Base-by-base conservation (phyloP, 2,329 filamentous ascomycete genomes). In the Aaosphaeria arxii region DNA sequence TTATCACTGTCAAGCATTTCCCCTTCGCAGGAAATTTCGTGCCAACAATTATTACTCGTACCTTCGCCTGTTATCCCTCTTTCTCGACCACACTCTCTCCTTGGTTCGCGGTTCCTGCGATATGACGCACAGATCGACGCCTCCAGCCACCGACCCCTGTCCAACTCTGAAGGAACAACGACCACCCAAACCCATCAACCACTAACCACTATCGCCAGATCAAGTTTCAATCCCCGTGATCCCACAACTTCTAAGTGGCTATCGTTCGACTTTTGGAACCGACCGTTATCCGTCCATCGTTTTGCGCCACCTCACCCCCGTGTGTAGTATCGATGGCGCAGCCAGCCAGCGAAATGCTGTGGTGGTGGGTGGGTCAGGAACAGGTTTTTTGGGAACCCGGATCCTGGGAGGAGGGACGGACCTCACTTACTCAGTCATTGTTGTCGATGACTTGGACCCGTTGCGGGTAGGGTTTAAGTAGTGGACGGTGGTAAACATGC, bases 361-460 rank as follows among this genome's bases (percentile, higher is more conserved):
- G 29, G 11, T 11, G 44, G 42, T 36, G 45, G 42, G 38, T 43
- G 30, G 43, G 46, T 42, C 47, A 58, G 54, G 47, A 58, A 54
- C 55, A 56, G 54, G 57, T 57, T 60, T 59, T 58, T 24, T 24
- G 17, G 42, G 49, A 44, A 44, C 55, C 51, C 42, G 39, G 47
- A 31, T 44, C 7, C 38, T 44, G 35, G 45, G 45, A 24, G 9
- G 11, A 30, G 32, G 24, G 43, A n/a, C 17, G 17, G 17, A 24
- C 17, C 17, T 24, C 17, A 24, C 17, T 24, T 24, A 3, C 17
- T 24, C 17, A 24, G 17, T 24, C 17, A 24, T 24, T 24, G 17
- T 24, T 24, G 17, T 24, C 17, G 17, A 24, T 24, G 17, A 24
- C 17, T 24, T 24, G 17, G 17, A 24, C 17, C 17, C 17, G 17